phyloP scores from a whole-genome alignment of 1,284 basidiomycete species.

The Golubevia pallescens region DNA sequence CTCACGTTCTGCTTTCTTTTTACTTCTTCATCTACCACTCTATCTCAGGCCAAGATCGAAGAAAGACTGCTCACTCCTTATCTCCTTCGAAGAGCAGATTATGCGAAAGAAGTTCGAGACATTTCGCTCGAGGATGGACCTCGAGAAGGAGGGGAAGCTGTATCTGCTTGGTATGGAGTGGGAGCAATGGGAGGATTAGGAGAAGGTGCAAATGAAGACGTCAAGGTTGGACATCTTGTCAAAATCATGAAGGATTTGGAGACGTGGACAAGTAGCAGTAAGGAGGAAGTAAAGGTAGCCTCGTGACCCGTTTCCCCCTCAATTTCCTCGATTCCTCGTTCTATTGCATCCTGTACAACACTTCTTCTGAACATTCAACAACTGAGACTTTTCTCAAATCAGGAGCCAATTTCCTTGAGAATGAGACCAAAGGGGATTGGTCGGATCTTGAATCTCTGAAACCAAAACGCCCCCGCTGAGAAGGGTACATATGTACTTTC shows the following conservation, averaged over 20 bases:
- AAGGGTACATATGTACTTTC: no score
- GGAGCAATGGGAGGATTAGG: neutral
- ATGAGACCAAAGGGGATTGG: no score
- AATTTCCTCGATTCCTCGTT: no score
- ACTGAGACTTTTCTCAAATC: no score
- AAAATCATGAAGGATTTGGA: slow-evolving; percentile 7
- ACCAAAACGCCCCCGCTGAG: no score
- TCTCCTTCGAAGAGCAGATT: slow-evolving; percentile 52
- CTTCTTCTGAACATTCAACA: no score
- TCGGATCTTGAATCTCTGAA: no score
- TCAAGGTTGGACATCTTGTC: slow-evolving; percentile 1
- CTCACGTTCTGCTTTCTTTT: neutral
- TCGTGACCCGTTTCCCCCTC: no score
- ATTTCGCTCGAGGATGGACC: neutral
- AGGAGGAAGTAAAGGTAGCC: neutral
- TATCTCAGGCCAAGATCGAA: slow-evolving; percentile 38
- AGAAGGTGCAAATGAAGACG: neutral
- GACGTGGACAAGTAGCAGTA: slow-evolving; percentile 1
- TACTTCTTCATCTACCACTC: neutral
- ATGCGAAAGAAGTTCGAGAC: slow-evolving; percentile 50
- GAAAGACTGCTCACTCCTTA: slow-evolving; percentile 51
- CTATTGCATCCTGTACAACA: no score
- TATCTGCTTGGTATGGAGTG: neutral
- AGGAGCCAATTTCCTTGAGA: no score
- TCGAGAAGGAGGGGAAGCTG: neutral